Evolutionary conservation across 73 alveolate species (phyloP).

Genomic region (Paramecium octaurelia): DNA sequence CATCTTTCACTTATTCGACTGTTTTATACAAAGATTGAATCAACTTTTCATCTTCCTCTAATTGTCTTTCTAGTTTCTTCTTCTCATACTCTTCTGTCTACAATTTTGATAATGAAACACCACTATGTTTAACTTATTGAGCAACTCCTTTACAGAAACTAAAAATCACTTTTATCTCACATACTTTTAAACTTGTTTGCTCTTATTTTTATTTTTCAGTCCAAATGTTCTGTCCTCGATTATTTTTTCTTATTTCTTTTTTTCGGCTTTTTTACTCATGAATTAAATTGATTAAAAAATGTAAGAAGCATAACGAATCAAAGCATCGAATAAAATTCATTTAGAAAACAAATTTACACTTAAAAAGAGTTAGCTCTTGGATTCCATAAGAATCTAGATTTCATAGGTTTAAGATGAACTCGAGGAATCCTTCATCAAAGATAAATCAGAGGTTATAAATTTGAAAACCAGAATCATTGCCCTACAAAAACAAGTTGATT

Average conservation of each 20-base stretch:
- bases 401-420: neutral
- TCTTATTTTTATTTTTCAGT: conserved; percentile 95
- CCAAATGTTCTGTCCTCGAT: conserved; percentile 98
- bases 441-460: neutral
- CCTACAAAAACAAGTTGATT: neutral
- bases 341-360: neutral
- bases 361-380: neutral
- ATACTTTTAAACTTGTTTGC: conserved; percentile 89
- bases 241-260: conserved; percentile 90
- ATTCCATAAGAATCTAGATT: neutral
- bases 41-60: conserved; percentile 81
- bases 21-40: conserved; percentile 82
- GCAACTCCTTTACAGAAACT: conserved; percentile 68
- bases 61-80: conserved; percentile 86
- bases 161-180: conserved; percentile 59
- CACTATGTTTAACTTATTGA: neutral
- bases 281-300: neutral
- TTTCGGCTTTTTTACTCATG: conserved; percentile 84
- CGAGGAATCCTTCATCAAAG: neutral
- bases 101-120: conserved; percentile 42
- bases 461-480: neutral
- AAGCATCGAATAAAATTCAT: neutral
- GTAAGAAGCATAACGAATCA: neutral
- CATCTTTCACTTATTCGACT: conserved; percentile 76
- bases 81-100: conserved; percentile 66